phyloP scores from a whole-genome alignment of 805 yeast genomes.

The Candida sphagnicola region DNA sequence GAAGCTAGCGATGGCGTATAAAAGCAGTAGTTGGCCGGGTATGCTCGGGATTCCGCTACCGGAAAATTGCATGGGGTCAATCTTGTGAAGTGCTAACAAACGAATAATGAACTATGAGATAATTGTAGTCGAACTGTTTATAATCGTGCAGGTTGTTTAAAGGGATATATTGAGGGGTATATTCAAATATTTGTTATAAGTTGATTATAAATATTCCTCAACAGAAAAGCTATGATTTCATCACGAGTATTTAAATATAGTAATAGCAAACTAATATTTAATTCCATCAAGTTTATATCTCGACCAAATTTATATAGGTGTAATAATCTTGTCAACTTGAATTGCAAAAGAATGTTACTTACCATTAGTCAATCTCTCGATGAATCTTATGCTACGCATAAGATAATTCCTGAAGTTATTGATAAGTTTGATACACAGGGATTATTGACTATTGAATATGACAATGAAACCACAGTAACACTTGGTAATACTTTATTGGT shows the following conservation, averaged over 20 bases:
- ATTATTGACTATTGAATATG: conserved; percentile 59
- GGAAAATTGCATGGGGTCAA: too few species aligned
- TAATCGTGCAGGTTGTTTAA: background rate
- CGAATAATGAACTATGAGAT: too few species aligned
- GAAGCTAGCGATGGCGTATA: too few species aligned
- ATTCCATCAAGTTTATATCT: too few species aligned
- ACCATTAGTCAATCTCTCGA: conserved; percentile 54
- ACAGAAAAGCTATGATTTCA: background rate
- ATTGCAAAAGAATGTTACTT: conserved; percentile 37
- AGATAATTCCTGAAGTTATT: conserved; percentile 50
- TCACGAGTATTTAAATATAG: background rate
- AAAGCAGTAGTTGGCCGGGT: too few species aligned
- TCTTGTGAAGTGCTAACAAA: too few species aligned
- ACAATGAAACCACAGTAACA: conserved; percentile 57
- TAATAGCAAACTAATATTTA: background rate
- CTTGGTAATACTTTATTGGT: conserved; percentile 72
- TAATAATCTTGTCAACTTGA: too few species aligned
- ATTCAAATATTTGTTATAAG: background rate
- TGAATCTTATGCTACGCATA: conserved; percentile 47
- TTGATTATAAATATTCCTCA: background rate
- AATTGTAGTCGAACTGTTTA: too few species aligned
- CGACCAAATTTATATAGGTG: too few species aligned
- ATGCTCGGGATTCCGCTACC: background rate
- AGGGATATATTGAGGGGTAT: background rate
- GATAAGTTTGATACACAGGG: conserved; percentile 49